A percentile compares a stretch with the other conserved stretches of the same genome.
These are phyloP conservation scores for Colletotrichum coccodes DNA, from an alignment of 2,329 filamentous ascomycete species.

Conservation along the genomic window DNA sequence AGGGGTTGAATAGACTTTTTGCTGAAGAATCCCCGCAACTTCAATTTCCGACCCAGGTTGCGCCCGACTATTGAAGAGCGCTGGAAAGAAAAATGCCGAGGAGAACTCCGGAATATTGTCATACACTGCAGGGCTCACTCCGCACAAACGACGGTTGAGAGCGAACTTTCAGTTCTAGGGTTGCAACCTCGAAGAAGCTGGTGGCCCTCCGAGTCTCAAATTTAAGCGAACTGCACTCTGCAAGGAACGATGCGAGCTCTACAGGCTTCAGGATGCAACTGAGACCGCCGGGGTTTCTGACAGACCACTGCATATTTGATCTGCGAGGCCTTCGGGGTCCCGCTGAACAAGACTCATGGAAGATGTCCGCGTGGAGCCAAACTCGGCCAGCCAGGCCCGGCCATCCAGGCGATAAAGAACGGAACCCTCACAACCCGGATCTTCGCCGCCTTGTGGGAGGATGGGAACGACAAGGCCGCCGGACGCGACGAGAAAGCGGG, in stretches of 20 bases:
- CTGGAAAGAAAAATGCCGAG: conserved; percentile 2
- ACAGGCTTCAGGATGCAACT: background rate
- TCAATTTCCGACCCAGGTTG: conserved; percentile 22
- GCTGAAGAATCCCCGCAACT: conserved; percentile 18
- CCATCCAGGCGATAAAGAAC: background rate
- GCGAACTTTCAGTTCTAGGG: background rate
- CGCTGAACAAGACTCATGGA: conserved; percentile 29
- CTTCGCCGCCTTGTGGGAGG: background rate
- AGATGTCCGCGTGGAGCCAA: conserved; percentile 2
- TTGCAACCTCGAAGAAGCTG: background rate
- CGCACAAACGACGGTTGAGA: background rate
- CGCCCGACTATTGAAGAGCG: background rate
- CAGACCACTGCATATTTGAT: conserved; percentile 2
- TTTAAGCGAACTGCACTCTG: background rate
- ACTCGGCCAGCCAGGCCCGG: conserved; percentile 1
- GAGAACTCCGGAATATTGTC: conserved; percentile 8
- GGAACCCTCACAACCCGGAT: background rate
- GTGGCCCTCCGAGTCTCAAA: background rate
- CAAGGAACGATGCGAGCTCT: background rate
- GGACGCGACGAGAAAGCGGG: background rate
- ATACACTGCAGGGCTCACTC: background rate
- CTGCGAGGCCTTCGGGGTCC: background rate
- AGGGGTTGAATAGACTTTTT: conserved; percentile 16
- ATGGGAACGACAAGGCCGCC: background rate
- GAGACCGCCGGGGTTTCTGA: conserved; percentile 8